A percentile compares a stretch with the other conserved stretches of the same genome.
Conservation (phyloP, 805 yeast species). For the Maudiozyma pseudohumilis region DNA sequence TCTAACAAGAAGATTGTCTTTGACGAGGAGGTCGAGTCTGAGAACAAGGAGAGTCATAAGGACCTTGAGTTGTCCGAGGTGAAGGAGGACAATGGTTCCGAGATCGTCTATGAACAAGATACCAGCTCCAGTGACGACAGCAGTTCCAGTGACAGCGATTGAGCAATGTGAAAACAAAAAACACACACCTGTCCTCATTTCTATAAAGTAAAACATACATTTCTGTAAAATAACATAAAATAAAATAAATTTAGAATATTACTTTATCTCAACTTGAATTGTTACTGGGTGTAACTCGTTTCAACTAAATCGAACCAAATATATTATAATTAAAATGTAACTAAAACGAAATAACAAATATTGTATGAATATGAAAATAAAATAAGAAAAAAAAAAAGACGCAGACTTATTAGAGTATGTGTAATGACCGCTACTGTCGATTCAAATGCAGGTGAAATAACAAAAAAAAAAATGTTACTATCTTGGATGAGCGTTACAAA, state of each 20-base stretch:
- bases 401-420: no score
- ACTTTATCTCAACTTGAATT: neutral
- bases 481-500: neutral
- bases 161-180: neutral
- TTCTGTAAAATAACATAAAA: neutral
- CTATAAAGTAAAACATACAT: neutral
- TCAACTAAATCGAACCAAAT: neutral
- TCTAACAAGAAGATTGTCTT: slow-evolving; percentile 40
- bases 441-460: neutral
- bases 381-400: no score
- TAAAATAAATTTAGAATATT: neutral
- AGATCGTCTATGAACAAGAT: slow-evolving; percentile 27
- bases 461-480: neutral
- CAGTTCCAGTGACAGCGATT: slow-evolving; percentile 20
- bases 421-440: no score
- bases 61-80: slow-evolving; percentile 27
- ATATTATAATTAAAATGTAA: neutral
- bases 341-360: no score
- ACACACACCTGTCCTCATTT: neutral
- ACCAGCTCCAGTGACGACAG: slow-evolving; percentile 23
- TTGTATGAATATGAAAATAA: no score
- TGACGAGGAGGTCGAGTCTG: slow-evolving; percentile 34
- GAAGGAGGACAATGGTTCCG: slow-evolving; percentile 28
- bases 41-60: slow-evolving; percentile 29
- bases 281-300: neutral